phyloP scores from a whole-genome alignment of 768 basidiomycete genomes.

The Pseudohyphozyma bogoriensis region DNA sequence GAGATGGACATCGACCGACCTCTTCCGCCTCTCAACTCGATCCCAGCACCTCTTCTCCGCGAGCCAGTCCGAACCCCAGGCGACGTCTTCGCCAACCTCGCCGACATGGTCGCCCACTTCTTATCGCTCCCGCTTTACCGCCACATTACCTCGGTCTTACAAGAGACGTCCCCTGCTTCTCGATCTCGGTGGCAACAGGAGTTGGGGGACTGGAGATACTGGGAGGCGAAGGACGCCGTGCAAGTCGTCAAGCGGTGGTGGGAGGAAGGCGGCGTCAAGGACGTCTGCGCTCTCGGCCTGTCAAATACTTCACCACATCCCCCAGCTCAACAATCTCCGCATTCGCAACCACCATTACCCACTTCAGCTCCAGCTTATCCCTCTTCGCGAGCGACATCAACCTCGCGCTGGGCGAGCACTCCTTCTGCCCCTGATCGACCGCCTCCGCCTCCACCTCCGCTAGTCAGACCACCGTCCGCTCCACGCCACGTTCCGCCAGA shows the following conservation, averaged over 20 bases:
- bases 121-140: conserved; percentile 17
- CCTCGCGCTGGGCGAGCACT: conserved; percentile 7
- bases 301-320: background rate
- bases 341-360: too few species aligned
- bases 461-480: too few species aligned
- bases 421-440: too few species aligned
- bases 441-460: too few species aligned
- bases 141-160: background rate
- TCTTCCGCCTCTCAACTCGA: background rate
- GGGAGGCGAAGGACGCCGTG: conserved; percentile 2
- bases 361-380: too few species aligned
- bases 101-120: conserved; percentile 8
- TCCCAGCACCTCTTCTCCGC: conserved; percentile 4
- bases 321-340: background rate
- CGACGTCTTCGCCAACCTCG: conserved; percentile 17
- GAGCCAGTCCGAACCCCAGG: background rate
- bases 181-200: background rate
- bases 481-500: too few species aligned
- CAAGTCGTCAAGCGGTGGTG: conserved; percentile 7
- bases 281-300: conserved; percentile 3
- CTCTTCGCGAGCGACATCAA: background rate
- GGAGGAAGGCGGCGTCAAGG: conserved; percentile 11
- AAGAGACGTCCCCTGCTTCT: background rate
- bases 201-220: conserved; percentile 12
- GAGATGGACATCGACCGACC: conserved; percentile 2